These are phyloP conservation scores for Plantago ovata DNA, from an alignment of 257 asterid species.

Conservation along the genomic window DNA sequence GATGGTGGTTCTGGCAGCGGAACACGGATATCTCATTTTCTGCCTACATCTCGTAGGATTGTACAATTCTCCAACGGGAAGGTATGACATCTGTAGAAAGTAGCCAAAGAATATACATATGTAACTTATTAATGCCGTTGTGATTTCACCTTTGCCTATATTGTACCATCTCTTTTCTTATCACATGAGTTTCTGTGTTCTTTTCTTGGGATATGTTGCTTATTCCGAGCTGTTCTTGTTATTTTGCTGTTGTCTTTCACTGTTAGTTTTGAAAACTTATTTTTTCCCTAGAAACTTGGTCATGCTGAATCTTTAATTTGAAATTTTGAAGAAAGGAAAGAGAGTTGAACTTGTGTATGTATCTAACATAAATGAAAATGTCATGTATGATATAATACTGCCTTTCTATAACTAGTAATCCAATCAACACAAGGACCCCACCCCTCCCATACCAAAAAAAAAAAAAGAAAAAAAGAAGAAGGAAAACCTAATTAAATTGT, in stretches of 20 bases:
- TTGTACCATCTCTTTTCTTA: neutral
- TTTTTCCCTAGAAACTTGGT: no score
- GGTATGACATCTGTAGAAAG: slow-evolving; percentile 32
- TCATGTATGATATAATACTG: no score
- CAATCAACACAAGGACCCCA: no score
- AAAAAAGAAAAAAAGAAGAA: no score
- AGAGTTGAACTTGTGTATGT: no score
- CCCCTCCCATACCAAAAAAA: no score
- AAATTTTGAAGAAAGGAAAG: no score
- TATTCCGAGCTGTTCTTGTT: neutral
- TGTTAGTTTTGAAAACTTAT: neutral
- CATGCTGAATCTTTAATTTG: no score
- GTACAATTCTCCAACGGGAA: slow-evolving; percentile 95
- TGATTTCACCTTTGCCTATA: neutral
- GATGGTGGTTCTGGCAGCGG: slow-evolving; percentile 74
- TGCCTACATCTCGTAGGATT: slow-evolving; percentile 97
- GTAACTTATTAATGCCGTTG: neutral
- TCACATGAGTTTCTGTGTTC: neutral
- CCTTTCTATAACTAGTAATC: no score
- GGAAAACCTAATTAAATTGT: neutral
- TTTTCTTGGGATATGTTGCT: neutral
- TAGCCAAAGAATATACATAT: neutral
- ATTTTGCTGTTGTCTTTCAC: neutral
- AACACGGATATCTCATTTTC: slow-evolving; percentile 90
- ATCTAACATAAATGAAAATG: no score